Evolutionary conservation across 768 basidiomycete genomes (phyloP).

Genomic region (Cytidiella melzeri): DNA sequence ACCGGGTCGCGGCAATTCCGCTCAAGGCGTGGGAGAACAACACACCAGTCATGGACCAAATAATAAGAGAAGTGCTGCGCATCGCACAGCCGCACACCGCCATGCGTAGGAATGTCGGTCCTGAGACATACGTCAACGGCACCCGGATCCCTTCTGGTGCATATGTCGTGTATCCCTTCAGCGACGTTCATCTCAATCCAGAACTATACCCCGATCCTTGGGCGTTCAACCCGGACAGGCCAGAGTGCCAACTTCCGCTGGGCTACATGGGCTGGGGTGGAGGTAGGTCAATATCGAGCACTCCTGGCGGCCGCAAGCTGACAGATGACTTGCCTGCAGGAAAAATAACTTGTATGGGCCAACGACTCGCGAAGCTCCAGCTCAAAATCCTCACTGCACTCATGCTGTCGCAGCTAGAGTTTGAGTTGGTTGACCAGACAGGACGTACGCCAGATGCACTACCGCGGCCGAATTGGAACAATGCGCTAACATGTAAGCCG

Average conservation of each 20-base stretch:
- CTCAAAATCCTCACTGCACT: slow-evolving; percentile 66
- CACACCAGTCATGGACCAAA: slow-evolving; percentile 64
- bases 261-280: slow-evolving; percentile 76
- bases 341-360: slow-evolving; percentile 64
- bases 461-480: slow-evolving; percentile 75
- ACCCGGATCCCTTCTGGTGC: slow-evolving; percentile 68
- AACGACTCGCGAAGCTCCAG: slow-evolving; percentile 67
- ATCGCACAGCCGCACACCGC: slow-evolving; percentile 76
- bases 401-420: slow-evolving; percentile 59
- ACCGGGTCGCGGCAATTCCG: slow-evolving; percentile 52
- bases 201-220: slow-evolving; percentile 71
- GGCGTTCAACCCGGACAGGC: slow-evolving; percentile 61
- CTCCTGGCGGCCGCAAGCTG: slow-evolving; percentile 7
- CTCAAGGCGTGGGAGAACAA: slow-evolving; percentile 64
- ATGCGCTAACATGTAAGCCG: slow-evolving; percentile 63
- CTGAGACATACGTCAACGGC: slow-evolving; percentile 61
- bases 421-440: slow-evolving; percentile 46
- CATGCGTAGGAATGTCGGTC: slow-evolving; percentile 75
- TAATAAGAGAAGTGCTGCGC: slow-evolving; percentile 73
- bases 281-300: slow-evolving; percentile 43
- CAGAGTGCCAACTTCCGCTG: slow-evolving; percentile 45
- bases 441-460: slow-evolving; percentile 39
- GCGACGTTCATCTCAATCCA: slow-evolving; percentile 70
- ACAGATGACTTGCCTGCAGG: slow-evolving; percentile 34
- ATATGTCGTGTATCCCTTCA: slow-evolving; percentile 75